phyloP scores from a whole-genome alignment of 495 filamentous ascomycete genomes.

The Tetracladium setigerum region DNA sequence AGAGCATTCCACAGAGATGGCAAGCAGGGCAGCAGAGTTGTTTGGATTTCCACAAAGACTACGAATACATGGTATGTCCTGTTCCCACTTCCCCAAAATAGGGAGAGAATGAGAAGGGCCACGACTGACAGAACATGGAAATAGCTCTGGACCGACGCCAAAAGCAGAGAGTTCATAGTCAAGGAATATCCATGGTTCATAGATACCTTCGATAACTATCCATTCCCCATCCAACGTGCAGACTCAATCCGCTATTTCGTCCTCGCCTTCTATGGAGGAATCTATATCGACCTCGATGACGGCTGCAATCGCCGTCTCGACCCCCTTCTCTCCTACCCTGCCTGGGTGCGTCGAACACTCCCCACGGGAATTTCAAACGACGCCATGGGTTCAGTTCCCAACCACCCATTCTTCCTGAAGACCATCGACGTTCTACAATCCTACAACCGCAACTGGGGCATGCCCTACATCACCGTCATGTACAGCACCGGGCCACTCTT shows the following conservation, averaged over 20 bases:
- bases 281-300: conserved; percentile 88
- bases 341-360: conserved; percentile 72
- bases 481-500: conserved; percentile 81
- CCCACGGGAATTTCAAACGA: conserved; percentile 89
- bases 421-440: conserved; percentile 61
- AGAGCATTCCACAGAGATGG: conserved; percentile 70
- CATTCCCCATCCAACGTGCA: conserved; percentile 75
- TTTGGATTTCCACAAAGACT: conserved; percentile 66
- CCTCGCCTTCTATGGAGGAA: conserved; percentile 74
- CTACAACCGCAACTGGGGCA: conserved; percentile 69
- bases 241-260: conserved; percentile 86
- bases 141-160: conserved; percentile 82
- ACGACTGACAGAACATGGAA: not conserved
- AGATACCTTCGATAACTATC: conserved; percentile 73
- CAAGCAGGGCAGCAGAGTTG: conserved; percentile 64
- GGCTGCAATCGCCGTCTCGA: conserved; percentile 79
- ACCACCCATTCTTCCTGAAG: conserved; percentile 75
- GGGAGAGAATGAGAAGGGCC: not conserved
- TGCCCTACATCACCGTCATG: conserved; percentile 88
- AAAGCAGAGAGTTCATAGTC: conserved; percentile 65
- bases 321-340: conserved; percentile 70
- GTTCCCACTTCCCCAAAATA: not conserved
- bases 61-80: conserved; percentile 66
- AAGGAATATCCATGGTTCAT: conserved; percentile 79
- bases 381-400: conserved; percentile 71